Evolutionary conservation across 306 rosid species (phyloP).

Genomic region (Purshia tridentata): DNA sequence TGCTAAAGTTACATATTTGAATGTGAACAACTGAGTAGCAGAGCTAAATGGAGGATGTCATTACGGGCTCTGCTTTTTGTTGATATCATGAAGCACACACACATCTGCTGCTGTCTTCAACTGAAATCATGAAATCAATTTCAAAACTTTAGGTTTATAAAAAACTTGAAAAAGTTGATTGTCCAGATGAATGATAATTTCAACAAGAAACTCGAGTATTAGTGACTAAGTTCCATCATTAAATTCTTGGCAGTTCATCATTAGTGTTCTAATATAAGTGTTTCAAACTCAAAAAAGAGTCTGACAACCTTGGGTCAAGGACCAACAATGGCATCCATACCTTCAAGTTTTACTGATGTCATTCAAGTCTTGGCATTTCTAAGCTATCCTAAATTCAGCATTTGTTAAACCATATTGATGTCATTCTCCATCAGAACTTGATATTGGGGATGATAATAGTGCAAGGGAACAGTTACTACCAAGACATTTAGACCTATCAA

Average conservation of each 20-base stretch:
- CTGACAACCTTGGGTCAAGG: background rate
- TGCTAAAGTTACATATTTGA: background rate
- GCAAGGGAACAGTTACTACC: background rate
- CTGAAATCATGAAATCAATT: constrained; percentile 39
- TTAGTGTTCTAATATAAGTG: background rate
- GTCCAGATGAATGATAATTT: background rate
- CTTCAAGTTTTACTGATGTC: too few species aligned
- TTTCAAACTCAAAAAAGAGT: background rate
- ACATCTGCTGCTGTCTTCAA: constrained; percentile 70
- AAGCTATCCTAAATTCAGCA: background rate
- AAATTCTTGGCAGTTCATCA: background rate
- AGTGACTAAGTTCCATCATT: background rate
- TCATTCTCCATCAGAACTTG: background rate
- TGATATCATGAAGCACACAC: constrained; percentile 62
- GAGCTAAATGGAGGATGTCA: constrained; percentile 11
- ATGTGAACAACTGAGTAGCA: background rate
- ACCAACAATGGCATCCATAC: background rate
- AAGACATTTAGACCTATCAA: background rate
- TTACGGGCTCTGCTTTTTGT: constrained; percentile 49
- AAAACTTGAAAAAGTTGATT: background rate
- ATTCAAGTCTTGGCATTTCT: too few species aligned
- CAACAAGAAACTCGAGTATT: background rate
- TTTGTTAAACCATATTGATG: background rate
- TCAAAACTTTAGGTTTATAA: background rate
- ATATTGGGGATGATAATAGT: background rate